Percentiles rank a stretch among this genome's conserved stretches.
These are phyloP conservation scores for Beta macrorhiza DNA, from an alignment of 179 eudicot species.

Conservation along the genomic window DNA sequence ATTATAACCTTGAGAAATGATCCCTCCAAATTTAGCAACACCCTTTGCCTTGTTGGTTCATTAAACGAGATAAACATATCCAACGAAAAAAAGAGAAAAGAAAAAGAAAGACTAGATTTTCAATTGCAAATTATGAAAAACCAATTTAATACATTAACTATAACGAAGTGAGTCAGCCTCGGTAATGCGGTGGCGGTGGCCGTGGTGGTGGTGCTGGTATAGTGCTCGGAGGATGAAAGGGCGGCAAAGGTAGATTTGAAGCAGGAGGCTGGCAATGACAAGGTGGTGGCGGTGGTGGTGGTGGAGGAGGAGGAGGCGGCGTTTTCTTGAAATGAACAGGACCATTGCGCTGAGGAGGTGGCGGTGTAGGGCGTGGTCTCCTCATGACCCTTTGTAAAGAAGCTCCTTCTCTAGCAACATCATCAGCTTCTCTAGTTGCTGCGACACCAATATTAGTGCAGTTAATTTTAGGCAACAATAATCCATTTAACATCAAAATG, in stretches of 20 bases:
- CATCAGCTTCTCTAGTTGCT: background rate
- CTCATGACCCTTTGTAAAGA: background rate
- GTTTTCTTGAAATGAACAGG: background rate
- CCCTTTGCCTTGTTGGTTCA: too few relatives aligned
- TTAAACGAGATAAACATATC: too few relatives aligned
- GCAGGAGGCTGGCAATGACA: background rate
- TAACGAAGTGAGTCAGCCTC: background rate
- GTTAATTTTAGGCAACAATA: background rate
- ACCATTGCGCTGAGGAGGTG: background rate
- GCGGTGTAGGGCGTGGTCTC: background rate
- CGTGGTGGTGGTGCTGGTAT: background rate
- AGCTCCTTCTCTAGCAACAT: background rate
- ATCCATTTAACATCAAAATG: background rate
- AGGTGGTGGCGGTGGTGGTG: background rate
- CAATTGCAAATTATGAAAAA: too few relatives aligned
- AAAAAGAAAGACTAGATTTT: too few relatives aligned
- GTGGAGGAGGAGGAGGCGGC: background rate
- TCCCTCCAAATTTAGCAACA: too few relatives aligned
- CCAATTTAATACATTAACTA: too few relatives aligned
- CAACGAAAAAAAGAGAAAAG: too few relatives aligned
- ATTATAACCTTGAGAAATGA: too few relatives aligned
- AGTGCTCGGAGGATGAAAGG: background rate
- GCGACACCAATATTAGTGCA: background rate
- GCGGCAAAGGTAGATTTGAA: background rate
- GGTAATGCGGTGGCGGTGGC: background rate